Conservation (phyloP, 2,329 filamentous ascomycete species). For the Aspergillus sp. region DNA sequence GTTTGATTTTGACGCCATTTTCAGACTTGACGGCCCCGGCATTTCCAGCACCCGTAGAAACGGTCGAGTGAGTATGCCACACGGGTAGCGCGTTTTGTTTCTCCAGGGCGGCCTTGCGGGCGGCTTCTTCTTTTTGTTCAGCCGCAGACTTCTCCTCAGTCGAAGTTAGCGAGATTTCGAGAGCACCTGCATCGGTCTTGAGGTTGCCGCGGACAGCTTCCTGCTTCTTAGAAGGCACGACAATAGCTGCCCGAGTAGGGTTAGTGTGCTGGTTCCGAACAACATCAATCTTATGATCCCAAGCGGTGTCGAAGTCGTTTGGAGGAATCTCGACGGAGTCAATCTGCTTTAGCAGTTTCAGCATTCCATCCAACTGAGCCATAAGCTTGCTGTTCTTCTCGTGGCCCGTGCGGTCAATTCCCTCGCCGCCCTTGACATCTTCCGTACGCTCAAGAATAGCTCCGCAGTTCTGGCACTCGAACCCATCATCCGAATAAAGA, state of each 20-base stretch:
- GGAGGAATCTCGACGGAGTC: conserved; percentile 48
- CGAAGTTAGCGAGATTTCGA: conserved; percentile 52
- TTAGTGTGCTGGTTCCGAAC: conserved; percentile 44
- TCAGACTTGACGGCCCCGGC: conserved; percentile 31
- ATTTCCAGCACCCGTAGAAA: conserved; percentile 32
- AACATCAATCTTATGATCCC: conserved; percentile 49
- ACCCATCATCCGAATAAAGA: conserved; percentile 65
- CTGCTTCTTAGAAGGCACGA: conserved; percentile 40
- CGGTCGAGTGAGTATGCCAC: conserved; percentile 54
- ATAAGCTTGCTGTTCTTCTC: conserved; percentile 52
- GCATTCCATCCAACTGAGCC: conserved; percentile 48
- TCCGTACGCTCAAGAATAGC: conserved; percentile 45
- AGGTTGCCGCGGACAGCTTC: conserved; percentile 41
- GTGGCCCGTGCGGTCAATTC: conserved; percentile 47
- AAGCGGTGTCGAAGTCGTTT: conserved; percentile 51
- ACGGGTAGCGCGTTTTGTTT: conserved; percentile 54
- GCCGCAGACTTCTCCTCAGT: conserved; percentile 50
- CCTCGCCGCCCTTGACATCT: conserved; percentile 44
- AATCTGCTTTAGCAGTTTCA: conserved; percentile 49
- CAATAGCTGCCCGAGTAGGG: conserved; percentile 42
- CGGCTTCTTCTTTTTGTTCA: conserved; percentile 48
- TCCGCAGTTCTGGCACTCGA: conserved; percentile 79
- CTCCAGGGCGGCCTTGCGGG: conserved; percentile 49
- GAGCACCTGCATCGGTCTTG: conserved; percentile 44
- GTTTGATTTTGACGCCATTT: conserved; percentile 33